Conservation (phyloP, 164 flowering plant species). For the Vitis rupestris region DNA sequence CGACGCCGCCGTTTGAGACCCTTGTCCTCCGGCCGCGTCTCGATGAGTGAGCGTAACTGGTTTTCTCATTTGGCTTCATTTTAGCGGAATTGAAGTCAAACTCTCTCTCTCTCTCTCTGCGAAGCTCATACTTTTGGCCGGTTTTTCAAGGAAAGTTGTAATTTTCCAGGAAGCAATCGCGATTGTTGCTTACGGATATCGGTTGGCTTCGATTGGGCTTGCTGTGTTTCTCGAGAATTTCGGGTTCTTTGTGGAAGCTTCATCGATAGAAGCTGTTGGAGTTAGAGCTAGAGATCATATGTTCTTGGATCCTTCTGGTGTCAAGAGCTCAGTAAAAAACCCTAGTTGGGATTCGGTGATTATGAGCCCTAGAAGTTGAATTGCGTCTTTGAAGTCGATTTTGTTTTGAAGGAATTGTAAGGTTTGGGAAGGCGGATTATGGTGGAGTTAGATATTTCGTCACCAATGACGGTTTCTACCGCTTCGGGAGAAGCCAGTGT, state of each 20-base stretch:
- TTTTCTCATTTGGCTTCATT: not conserved
- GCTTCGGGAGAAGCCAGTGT: conserved; percentile 50
- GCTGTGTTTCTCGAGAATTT: not conserved
- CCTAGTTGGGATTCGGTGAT: not conserved
- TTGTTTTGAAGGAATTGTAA: not conserved
- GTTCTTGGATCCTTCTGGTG: conserved; percentile 3
- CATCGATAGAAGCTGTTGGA: not conserved
- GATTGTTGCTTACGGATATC: not conserved
- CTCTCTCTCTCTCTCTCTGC: too few relatives aligned
- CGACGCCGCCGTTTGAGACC: conserved; percentile 25
- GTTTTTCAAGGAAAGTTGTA: conserved; percentile 8
- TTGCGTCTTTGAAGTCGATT: not conserved
- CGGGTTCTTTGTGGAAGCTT: not conserved
- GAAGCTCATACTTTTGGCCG: not conserved
- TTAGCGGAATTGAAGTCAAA: not conserved
- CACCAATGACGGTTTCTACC: conserved; percentile 40
- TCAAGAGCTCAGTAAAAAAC: not conserved
- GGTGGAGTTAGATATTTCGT: conserved; percentile 38
- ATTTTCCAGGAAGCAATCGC: conserved; percentile 8
- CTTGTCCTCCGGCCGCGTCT: conserved; percentile 3
- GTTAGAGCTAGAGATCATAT: not conserved
- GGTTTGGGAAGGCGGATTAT: conserved; percentile 8
- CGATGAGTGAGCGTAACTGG: conserved; percentile 8
- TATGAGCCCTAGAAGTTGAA: not conserved
- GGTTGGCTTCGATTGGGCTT: not conserved